A percentile compares a stretch with the other conserved stretches of the same genome.
phyloP scores from a whole-genome alignment of 2,329 filamentous ascomycete genomes.

The Aschersonia sp. region DNA sequence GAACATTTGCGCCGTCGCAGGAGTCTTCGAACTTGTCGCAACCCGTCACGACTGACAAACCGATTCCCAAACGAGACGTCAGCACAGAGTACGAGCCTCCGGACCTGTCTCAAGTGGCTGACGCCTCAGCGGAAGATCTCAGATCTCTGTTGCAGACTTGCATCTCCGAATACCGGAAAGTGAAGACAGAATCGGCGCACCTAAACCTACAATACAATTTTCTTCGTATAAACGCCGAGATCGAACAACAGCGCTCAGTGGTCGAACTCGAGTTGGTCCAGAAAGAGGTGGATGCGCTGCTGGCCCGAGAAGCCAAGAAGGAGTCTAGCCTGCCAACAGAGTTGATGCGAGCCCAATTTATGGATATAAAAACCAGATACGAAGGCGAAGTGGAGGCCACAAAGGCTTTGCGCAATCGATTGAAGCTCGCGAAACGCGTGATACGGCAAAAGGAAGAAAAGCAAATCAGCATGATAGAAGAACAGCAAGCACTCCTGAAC shows the following conservation, averaged over 20 bases:
- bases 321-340: conserved; percentile 38
- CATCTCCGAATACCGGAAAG: conserved; percentile 40
- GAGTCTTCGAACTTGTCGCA: conserved; percentile 37
- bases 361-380: conserved; percentile 51
- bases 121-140: conserved; percentile 40
- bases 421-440: conserved; percentile 62
- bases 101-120: conserved; percentile 32
- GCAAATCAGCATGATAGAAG: conserved; percentile 54
- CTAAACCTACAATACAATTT: conserved; percentile 84
- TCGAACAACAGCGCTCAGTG: conserved; percentile 72
- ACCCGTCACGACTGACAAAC: conserved; percentile 30
- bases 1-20: conserved; percentile 25
- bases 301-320: conserved; percentile 45
- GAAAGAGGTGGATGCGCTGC: conserved; percentile 72
- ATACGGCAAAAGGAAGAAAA: conserved; percentile 69
- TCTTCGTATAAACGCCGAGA: conserved; percentile 68
- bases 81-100: conserved; percentile 31
- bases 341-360: conserved; percentile 36
- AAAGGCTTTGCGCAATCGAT: conserved; percentile 44
- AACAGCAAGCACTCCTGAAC: conserved; percentile 63
- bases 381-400: conserved; percentile 55
- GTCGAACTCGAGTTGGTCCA: conserved; percentile 90
- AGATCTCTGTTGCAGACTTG: conserved; percentile 39
- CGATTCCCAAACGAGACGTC: conserved; percentile 15
- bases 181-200: conserved; percentile 76